Evolutionary conservation across 805 yeast genomes (phyloP).

Genomic region (Jamesozyma spencerorum): DNA sequence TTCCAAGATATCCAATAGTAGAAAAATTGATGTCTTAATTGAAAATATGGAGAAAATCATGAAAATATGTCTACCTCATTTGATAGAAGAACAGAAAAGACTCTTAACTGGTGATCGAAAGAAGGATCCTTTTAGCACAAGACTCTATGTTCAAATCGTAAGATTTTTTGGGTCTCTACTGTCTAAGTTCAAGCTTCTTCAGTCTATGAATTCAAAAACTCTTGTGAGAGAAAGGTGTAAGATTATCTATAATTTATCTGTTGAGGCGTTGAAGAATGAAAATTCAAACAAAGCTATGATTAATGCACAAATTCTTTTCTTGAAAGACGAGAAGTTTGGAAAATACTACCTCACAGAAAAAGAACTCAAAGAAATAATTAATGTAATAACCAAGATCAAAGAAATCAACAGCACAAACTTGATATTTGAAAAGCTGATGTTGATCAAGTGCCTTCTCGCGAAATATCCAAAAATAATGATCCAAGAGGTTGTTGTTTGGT

Average conservation of each 20-base stretch:
- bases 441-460: slow-evolving; percentile 16
- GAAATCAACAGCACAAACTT: slow-evolving; percentile 22
- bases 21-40: slow-evolving; percentile 13
- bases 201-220: slow-evolving; percentile 8
- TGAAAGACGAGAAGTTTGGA: slow-evolving; percentile 23
- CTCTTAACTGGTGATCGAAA: slow-evolving; percentile 9
- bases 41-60: slow-evolving; percentile 12
- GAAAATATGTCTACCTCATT: slow-evolving; percentile 11
- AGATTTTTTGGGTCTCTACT: slow-evolving; percentile 18
- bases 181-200: slow-evolving; percentile 19
- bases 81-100: slow-evolving; percentile 12
- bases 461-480: slow-evolving; percentile 22
- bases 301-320: slow-evolving; percentile 18
- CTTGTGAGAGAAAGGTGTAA: slow-evolving; percentile 10
- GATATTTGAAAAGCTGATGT: slow-evolving; percentile 18
- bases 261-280: slow-evolving; percentile 15
- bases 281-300: slow-evolving; percentile 24
- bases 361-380: slow-evolving; percentile 12
- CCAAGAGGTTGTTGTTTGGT: slow-evolving; percentile 15
- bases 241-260: slow-evolving; percentile 10
- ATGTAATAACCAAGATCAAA: slow-evolving; percentile 12
- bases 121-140: slow-evolving; percentile 24
- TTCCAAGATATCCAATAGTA: neutral
- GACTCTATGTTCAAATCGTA: slow-evolving; percentile 26
- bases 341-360: slow-evolving; percentile 8